Base-by-base conservation (phyloP, 179 eudicot genomes). In the Drosera spatulata region DNA sequence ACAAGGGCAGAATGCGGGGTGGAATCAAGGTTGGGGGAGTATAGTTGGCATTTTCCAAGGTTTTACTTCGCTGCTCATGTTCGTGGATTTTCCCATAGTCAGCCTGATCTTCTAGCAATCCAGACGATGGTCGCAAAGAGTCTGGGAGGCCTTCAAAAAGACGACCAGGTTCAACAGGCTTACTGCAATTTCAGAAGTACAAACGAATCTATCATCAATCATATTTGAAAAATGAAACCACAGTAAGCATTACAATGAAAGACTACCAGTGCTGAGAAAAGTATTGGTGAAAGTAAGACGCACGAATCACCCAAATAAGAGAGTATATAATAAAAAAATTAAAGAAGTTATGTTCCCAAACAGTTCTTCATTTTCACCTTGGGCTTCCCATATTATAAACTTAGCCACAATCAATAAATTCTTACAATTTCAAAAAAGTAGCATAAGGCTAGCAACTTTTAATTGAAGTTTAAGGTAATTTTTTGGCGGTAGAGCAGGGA, bases 141-240 rank as follows among this genome's bases (percentile, higher is more conserved):
- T 83, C 85, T 46, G 99, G 95, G 37, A 90, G 95, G 72, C 97
- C 83, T 77, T 90, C 97, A 65, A 90, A 85, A 63, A 94, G 91
- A 49, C 88, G 85, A 70, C 90, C 99, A 54, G 99, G 97, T 61
- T 94, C 99, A 71, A 94, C 83, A 58, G 99, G 86, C 70, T 90
- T 91, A 80, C 99, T 94, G 94, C 50, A 65, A 62, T 11, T 57
- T 64, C 70, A 59, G 40, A 51, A 56, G 39, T 50, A 61, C 37
- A 59, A 47, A 47, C 56, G 40, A 46, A 39, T 51, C 58, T 39
- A 58, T 14, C 45, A 13, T 14, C 37, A 56, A 49, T 49, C 39
- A 37, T 68, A 37, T 48, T 61, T 37, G 49, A 54, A 8, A 10
- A 49, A 37, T 9, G 40, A n/a, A 60, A 60, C 37, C 39, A 48